A percentile compares a stretch with the other conserved stretches of the same genome.
Evolutionary conservation across 2,329 filamentous ascomycete genomes (phyloP).

Genomic region (Stemphylium vesicarium): DNA sequence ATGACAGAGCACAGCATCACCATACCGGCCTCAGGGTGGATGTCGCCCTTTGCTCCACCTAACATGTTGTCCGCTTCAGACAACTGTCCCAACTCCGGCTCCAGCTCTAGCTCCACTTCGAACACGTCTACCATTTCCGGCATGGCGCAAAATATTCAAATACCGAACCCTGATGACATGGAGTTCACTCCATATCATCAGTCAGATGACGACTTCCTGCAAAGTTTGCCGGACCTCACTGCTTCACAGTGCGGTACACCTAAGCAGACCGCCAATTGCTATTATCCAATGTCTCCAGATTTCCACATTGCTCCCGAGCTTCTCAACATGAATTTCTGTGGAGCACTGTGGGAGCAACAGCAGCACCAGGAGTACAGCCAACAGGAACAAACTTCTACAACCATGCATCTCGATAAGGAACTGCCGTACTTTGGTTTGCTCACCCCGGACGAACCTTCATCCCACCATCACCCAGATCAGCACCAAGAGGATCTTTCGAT

Average conservation of each 20-base stretch:
- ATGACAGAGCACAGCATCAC: neutral
- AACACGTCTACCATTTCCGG: neutral
- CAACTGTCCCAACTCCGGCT: slow-evolving; percentile 2
- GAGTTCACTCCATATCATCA: slow-evolving; percentile 2
- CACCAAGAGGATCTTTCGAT: neutral
- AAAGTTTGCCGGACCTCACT: neutral
- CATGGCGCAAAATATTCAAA: slow-evolving; percentile 1
- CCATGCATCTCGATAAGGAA: neutral
- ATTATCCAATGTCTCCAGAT: slow-evolving; percentile 3
- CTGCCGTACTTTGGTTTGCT: slow-evolving; percentile 10
- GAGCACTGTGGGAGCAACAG: slow-evolving; percentile 7
- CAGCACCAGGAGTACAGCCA: neutral
- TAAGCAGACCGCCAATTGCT: neutral
- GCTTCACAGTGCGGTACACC: slow-evolving; percentile 2
- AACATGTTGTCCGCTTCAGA: neutral
- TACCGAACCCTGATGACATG: neutral
- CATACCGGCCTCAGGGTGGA: neutral
- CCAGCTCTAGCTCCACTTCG: neutral
- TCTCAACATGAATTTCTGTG: slow-evolving; percentile 2
- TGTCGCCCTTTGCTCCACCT: slow-evolving; percentile 3
- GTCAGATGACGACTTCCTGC: slow-evolving; percentile 4
- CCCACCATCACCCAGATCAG: slow-evolving; percentile 2
- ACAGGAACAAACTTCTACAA: neutral
- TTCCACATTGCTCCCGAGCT: slow-evolving; percentile 6
- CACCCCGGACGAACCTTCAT: neutral